Base-by-base conservation (phyloP, 2,329 filamentous ascomycete genomes). In the Tolypocladium album region DNA sequence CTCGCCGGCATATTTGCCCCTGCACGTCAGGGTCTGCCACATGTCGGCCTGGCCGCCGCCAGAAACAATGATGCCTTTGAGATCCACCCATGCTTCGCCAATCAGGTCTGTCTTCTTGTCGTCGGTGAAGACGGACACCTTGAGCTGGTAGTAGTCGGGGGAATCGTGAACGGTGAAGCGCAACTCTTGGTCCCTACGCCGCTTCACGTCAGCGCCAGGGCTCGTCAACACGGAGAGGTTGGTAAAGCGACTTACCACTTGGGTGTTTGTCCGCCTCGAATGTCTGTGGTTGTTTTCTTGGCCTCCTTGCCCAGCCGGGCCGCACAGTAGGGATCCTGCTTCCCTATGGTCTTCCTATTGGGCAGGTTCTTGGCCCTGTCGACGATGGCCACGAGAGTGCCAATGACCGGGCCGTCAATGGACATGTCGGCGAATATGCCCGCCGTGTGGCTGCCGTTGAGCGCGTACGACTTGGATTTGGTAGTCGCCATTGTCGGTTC, bases 31-130 rank as follows among this genome's bases (percentile, higher is more conserved):
- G 61, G 80, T 86, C 71, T 97, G 92, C 94, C 94, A 99, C 59
- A 90, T 79, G 74, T 99, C 94, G 70, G 84, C 92, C 75, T 97
- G 91, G n/a, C 94, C 92, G 56, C 94, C 94, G 56, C 94, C 92
- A 2, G 86, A 80, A 24, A 92, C 82, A 63, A 99, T 83, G 67
- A 99, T 89, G 66, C 85, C 82, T 66, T 87, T 86, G 61, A 99
- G 80, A 69, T 90, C 88, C 61, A 97, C 84, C 88, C 90, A 97
- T 8, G 90, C 87, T 75, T 99, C 94, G 65, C 94, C 94, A 67
- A 99, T 97, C 64, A 99, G 75, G 66, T 99, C 94, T 0, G 93
- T 97, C 78, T 89, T 95, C 78, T 97, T 97, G 76, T 99, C 94
- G 69, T 99, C 94, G 71, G 96, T 97, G 78, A 99, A 99, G 7